Base-by-base conservation (phyloP, 1,284 basidiomycete genomes). In the Leccinum pachyderme region DNA sequence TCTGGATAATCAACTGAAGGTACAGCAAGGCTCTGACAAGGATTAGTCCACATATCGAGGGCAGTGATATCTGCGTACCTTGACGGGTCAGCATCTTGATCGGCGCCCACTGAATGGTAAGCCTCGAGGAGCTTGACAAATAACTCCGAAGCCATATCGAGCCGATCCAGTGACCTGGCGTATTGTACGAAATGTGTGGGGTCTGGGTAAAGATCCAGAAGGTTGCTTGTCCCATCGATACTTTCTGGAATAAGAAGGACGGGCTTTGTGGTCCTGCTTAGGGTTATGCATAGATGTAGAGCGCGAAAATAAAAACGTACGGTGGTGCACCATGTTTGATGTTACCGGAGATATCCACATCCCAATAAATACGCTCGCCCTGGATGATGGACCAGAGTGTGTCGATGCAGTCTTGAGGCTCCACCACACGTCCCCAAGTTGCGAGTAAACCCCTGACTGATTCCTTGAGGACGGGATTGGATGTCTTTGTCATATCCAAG, bases 1-100 rank as follows among this genome's bases (percentile, higher is more conserved):
- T 87, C 63, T 88, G 83, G 59, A 93, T 76, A 25, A 91, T 83
- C 32, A 95, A 74, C 64, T 93, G 89, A 22, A 95, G 77, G 61
- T 85, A 84, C 3, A 89, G 75, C 27, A 95, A 66, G 1, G 77
- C 74, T 53, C 80, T 78, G 45, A 25, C 9, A 2, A 7, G 52
- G n/a, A 48, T 51, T 32, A 46, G 47, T 15, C 31, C 2, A 46
- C 46, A 35, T 33, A 39, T 33, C 13, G 7, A n/a, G 22, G 18
- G 4, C 4, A 15, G 18, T 29, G 29, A 46, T 15, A 35, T 28
- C 29, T 29, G 62, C 73, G 59, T 49, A 88, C 86, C 76, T 76
- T 45, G 82, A 72, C 2, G 87, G 81, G 64, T 87, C 78, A 13
- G 72, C 67, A 15, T 77, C 77, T n/a, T 52, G 58, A 18, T 73